Base-by-base conservation (phyloP, 1,284 basidiomycete genomes). In the Rhodotorula sp. region DNA sequence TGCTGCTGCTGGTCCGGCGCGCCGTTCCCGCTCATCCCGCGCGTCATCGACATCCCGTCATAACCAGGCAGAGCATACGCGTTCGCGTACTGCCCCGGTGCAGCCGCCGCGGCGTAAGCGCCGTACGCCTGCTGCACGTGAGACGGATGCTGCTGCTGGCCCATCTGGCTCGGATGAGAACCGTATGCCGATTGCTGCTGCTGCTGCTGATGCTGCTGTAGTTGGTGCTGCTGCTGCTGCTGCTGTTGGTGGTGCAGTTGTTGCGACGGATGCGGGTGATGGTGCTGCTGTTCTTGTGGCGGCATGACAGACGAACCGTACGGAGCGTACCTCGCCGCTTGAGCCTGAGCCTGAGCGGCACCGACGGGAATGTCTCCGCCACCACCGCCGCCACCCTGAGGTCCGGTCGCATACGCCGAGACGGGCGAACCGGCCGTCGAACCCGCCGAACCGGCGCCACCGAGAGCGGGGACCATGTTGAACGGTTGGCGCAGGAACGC, bases 401-500 rank as follows among this genome's bases (percentile, higher is more conserved):
- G 4, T 10, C 15, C 26, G n/a, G 30, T 37, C 18, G 55, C 30
- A 37, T 22, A 56, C 18, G 56, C 26, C 18, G 56, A 57, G 22
- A 57, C 33, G 56, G 56, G 33, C 7, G 56, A 57, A 37, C 53
- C 53, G 53, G 29, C n/a, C 29, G 53, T 26, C 14, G 53, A 54
- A 44, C 7, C n/a, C 3, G 61, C 26, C 10, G 61, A 45, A 22
- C 24, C 60, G 15, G 60, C 48, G 12, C 61, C 49, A 26, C 61
- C 61, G 29, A 68, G 55, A 5, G 62, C 67, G 24, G 67, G 67
- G 4, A 57, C 58, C 20, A 54, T 49, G 24, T 46, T 33, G 44
- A 69, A 45, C 14, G 44, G 53, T 14, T 56, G 53, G n/a, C 62
- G 67, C 7, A 65, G 49, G 67, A 61, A 69, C 33, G 57, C 62